Percentiles rank a stretch among this genome's conserved stretches.
phyloP scores from a whole-genome alignment of 2,329 filamentous ascomycete genomes.

The Pseudogymnoascus sp. region DNA sequence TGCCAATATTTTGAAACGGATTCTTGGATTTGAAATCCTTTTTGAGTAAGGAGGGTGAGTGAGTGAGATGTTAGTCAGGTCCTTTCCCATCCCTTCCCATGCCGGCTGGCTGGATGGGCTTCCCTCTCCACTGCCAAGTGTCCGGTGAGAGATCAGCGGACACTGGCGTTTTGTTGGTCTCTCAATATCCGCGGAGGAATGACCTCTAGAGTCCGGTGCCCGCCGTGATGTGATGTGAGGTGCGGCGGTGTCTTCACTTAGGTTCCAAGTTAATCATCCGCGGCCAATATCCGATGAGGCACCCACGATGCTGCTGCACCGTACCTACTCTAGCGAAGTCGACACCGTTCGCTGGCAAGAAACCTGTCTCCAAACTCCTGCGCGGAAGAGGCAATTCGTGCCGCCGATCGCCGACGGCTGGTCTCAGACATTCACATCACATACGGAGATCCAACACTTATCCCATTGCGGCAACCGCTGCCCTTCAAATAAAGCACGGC shows the following conservation, averaged over 20 bases:
- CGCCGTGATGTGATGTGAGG: neutral
- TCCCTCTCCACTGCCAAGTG: neutral
- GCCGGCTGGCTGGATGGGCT: neutral
- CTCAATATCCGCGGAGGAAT: neutral
- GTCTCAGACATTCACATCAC: neutral
- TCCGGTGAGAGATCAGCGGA: neutral
- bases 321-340: neutral
- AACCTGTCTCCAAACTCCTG: neutral
- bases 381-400: neutral
- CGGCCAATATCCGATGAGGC: neutral
- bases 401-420: neutral
- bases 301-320: neutral
- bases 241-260: neutral
- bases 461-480: neutral
- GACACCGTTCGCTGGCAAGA: neutral
- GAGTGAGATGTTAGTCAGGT: neutral
- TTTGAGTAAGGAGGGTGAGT: neutral
- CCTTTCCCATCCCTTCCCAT: neutral
- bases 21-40: neutral
- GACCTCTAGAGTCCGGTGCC: neutral
- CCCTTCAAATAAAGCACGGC: constrained; percentile 3
- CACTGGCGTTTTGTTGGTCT: neutral
- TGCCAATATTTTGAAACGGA: neutral
- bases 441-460: neutral
- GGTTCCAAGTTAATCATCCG: neutral